Base-by-base conservation (phyloP, 2,329 filamentous ascomycete genomes). In the Diaporthe ampelina region DNA sequence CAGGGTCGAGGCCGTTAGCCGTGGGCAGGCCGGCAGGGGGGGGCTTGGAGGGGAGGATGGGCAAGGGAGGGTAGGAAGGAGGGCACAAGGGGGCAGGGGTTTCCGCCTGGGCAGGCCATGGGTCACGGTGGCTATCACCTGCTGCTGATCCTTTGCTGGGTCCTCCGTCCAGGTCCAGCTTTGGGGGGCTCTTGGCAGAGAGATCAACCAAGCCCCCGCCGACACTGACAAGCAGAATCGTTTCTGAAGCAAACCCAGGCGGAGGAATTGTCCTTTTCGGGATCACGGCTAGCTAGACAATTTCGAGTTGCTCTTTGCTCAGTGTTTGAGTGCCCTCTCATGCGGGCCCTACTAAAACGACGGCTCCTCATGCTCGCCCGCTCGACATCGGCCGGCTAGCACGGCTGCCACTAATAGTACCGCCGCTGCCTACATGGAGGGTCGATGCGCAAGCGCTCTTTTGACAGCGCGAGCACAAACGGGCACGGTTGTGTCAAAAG, bases 161-260 rank as follows among this genome's bases (percentile, higher is more conserved):
- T 68, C 63, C 40, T 43, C 40, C 6, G 29, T 35, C 63, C 21
- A 67, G 61, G 61, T 50, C 61, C 43, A 67, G 61, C 61, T 50
- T 11, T 21, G 37, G 61, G 63, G 45, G 63, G 50, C 37, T 54
- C 58, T 63, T 68, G 59, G 59, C 70, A 67, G 63, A 68, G 50
- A 29, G 37, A 45, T 73, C 43, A 50, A 70, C 40, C 21, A 48
- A 69, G 54, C 54, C 63, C 63, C 40, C 50, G 37, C 71, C 37
- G 48, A 68, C 32, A 68, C 32, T 68, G 63, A 68, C 63, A 32
- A 54, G 63, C 63, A 68, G 48, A 35, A 68, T 37, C 63, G 63
- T 45, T 68, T 68, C 63, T 68, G 63, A 68, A 68, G 63, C 63
- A 68, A 68, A 68, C 63, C 63, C 48, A 54, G 63, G 63, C 63